Base-by-base conservation (phyloP, 192 early-diverging fungal species). In the Radiomyces spectabilis region DNA sequence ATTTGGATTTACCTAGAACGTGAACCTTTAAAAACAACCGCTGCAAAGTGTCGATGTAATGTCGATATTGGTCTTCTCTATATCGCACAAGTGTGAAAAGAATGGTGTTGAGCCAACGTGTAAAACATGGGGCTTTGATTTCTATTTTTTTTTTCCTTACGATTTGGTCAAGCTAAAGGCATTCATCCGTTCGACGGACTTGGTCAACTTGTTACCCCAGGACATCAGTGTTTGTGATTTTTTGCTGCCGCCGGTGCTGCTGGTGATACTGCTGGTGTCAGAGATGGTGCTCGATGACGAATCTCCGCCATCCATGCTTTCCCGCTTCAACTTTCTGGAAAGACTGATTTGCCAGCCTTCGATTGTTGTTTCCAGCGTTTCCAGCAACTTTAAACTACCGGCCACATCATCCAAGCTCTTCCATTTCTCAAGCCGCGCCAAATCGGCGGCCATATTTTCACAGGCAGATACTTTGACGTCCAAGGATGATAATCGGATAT, bases 181-280 rank as follows among this genome's bases (percentile, higher is more conserved):
- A 55, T 70, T 70, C 61, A 70, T 70, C 0, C 61, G 51, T 45
- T 70, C 68, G 1, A 70, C 68, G 12, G 68, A 70, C 42, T 70
- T 70, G 8, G 68, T 25, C 5, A 70, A 27, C 45, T 70, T 70
- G 25, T 39, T 55, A 5, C 68, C 62, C 68, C 68, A 70, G n/a
- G 67, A 60, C 47, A 69, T 63, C 22, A 69, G 53, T 4, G 49
- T 33, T 22, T 45, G 52, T 1, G 42, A 34, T 15, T 53, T 53
- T 27, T 53, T 54, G 24, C 30, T 18, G 4, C 41, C 41, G 42
- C 57, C 40, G 13, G 25, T 47, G 3, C 16, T 32, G 0, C 30
- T 37, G n/a, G 30, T 47, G 3, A 24, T 22, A 35, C 30, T 59
- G 1, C 12, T 24, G 25, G n/a, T 27, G 30, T 26, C 44, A 22